Percentiles rank a stretch among this genome's conserved stretches.
These are phyloP conservation scores for Papiliotrema fonsecae DNA, from an alignment of 1,284 basidiomycete species.

Conservation along the genomic window DNA sequence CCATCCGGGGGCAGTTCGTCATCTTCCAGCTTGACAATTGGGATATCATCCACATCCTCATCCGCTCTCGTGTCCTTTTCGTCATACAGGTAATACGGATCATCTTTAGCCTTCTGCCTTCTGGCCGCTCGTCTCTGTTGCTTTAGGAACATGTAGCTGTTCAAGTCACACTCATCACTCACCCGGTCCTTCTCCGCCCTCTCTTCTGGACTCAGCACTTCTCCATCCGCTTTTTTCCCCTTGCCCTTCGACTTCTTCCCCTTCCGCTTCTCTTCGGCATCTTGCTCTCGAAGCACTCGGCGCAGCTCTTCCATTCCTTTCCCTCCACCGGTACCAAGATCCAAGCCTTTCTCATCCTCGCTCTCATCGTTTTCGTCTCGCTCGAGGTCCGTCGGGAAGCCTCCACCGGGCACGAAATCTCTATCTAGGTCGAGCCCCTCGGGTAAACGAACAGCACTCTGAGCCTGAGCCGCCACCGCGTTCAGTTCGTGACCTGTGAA, in stretches of 20 bases:
- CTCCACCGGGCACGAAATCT: slow-evolving; percentile 64
- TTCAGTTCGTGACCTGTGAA: slow-evolving; percentile 78
- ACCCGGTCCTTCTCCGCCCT: slow-evolving; percentile 41
- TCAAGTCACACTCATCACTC: too few relatives aligned
- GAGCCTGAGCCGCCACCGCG: slow-evolving; percentile 73
- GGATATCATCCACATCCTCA: slow-evolving; percentile 63
- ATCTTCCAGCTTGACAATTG: slow-evolving; percentile 69
- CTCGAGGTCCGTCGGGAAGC: slow-evolving; percentile 22
- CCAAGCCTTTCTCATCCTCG: slow-evolving; percentile 29
- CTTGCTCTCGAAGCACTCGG: slow-evolving; percentile 43
- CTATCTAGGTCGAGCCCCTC: slow-evolving; percentile 77
- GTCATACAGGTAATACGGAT: slow-evolving; percentile 77
- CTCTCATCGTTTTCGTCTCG: slow-evolving; percentile 17
- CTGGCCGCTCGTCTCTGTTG: slow-evolving; percentile 66
- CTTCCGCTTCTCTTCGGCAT: slow-evolving; percentile 45
- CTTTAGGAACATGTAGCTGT: slow-evolving; percentile 5
- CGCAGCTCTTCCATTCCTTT: slow-evolving; percentile 48
- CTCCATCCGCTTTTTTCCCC: slow-evolving; percentile 25
- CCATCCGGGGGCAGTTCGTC: slow-evolving; percentile 3
- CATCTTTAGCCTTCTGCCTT: slow-evolving; percentile 66
- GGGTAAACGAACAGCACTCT: slow-evolving; percentile 73
- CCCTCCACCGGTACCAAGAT: slow-evolving; percentile 40
- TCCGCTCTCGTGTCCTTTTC: slow-evolving; percentile 57
- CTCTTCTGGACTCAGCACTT: slow-evolving; percentile 37
- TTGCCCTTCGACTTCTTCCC: slow-evolving; percentile 29